Evolutionary conservation across 805 yeast species (phyloP).

Genomic region (Candida glaebosa): DNA sequence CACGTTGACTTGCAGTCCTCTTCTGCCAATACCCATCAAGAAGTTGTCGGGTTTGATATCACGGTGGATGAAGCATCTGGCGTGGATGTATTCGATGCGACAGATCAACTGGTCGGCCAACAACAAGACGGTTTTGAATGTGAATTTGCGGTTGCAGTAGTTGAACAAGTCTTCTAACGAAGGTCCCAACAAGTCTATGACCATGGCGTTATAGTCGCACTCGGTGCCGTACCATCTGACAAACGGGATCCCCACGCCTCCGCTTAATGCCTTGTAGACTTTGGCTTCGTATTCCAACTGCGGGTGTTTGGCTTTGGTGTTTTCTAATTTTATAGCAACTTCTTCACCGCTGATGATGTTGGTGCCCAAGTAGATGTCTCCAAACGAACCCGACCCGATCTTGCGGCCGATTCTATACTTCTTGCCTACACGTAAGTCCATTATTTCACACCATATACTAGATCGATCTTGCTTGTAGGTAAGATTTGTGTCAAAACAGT

Average conservation of each 20-base stretch:
- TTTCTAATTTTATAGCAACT: slow-evolving; percentile 93
- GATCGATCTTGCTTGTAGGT: not conserved
- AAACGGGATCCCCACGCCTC: slow-evolving; percentile 96
- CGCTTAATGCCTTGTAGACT: slow-evolving; percentile 89
- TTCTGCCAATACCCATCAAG: slow-evolving; percentile 84
- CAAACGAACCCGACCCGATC: slow-evolving; percentile 96
- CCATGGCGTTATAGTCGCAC: slow-evolving; percentile 95
- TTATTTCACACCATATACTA: slow-evolving; percentile 4
- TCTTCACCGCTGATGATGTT: slow-evolving; percentile 95
- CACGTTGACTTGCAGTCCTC: slow-evolving; percentile 93
- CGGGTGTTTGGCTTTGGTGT: slow-evolving; percentile 88
- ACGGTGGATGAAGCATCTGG: slow-evolving; percentile 84
- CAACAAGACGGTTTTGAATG: slow-evolving; percentile 87
- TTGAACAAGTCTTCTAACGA: slow-evolving; percentile 93
- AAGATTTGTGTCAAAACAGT: not conserved
- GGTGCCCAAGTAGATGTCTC: slow-evolving; percentile 91
- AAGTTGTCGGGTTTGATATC: slow-evolving; percentile 84
- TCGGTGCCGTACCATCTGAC: slow-evolving; percentile 95
- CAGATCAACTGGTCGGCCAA: slow-evolving; percentile 93
- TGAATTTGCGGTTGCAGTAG: slow-evolving; percentile 90
- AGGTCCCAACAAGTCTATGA: slow-evolving; percentile 92
- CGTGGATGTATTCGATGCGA: slow-evolving; percentile 93
- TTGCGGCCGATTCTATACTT: slow-evolving; percentile 91
- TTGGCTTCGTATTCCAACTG: slow-evolving; percentile 96
- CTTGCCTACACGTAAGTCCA: slow-evolving; percentile 60